Evolutionary conservation across 1,284 basidiomycete genomes (phyloP), one percentile per base, ranked within the genome.

Genomic region (Trichosporon sp.): DNA sequence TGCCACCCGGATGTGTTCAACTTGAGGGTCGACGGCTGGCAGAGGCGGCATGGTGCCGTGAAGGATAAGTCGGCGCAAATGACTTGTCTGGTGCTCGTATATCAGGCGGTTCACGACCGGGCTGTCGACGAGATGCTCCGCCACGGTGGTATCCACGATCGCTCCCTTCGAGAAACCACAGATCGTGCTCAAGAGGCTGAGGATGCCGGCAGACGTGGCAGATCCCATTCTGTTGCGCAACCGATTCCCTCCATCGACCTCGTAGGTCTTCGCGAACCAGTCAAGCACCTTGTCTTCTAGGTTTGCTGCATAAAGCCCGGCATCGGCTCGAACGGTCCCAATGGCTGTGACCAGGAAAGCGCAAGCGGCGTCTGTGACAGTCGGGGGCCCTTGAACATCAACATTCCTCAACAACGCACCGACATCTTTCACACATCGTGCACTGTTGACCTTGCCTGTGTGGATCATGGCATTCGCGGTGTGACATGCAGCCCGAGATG

Each of bases 311-410:
- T 91, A 91, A 8, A 95, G 80, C 19, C 88, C 85, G 52, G 89
- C 87, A 72, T 96, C 92, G 69, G 88, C 86, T 62, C 85, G 87
- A 0, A 90, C 87, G 16, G 89, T 80, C 23, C 81, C 83, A 32
- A 95, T 81, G 63, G 86, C 88, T 23, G 85, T 81, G 14, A 85
- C 80, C 52, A 97, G 82, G 74, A 97, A 90, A 57, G 83, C 81
- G 81, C 92, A 95, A 25, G 94, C 89, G 0, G 93, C 87, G 72
- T 98, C 95, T 70, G 85, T 89, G 0, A 92, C 90, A 69, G 86
- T 87, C 2, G 87, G 81, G 1, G 94, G 93, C 0, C 92, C 92
- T 78, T 95, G 92, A 14, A 95, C 84, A 70, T 92, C 88, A 62
- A 97, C 81, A 69, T 92, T 89, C 68, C 87, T 88, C 1, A 88